Base-by-base conservation (phyloP, 2,329 filamentous ascomycete species). In the Lojkania enalia region DNA sequence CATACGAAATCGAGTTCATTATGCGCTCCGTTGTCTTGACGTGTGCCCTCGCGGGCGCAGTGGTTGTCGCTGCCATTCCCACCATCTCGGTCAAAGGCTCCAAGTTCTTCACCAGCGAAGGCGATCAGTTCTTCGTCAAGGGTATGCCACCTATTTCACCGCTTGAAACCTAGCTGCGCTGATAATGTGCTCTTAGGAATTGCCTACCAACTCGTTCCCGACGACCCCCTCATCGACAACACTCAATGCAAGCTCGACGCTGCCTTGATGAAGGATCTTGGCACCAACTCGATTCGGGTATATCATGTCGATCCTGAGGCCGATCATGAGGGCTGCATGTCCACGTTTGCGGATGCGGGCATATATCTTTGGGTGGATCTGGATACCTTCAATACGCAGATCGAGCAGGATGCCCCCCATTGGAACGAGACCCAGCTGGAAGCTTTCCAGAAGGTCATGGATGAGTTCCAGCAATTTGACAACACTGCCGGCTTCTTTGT, bases 361-460 rank as follows among this genome's bases (percentile, higher is more conserved):
- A 92, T 96, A 66, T 95, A 95, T 66, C 71, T 90, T 42, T 85
- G 92, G 65, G 79, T 95, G 38, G 90, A 96, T 69, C 77, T 96
- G 48, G 91, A 90, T 61, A 88, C 85, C 4, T 70, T 70, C 52
- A 72, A 75, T 54, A 86, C 84, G 1, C 85, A 87, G 63, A 86
- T 90, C 53, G 71, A 83, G 51, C 78, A 84, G 27, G 74, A 72
- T 29, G 67, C 73, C 11, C 84, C 86, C 4, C 77, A 77, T 46
- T 95, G 90, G 89, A 91, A 86, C 58, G 63, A 83, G 55, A 82
- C 80, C 5, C 87, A 94, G 72, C 80, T 83, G 55, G 75, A 84
- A 44, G 77, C 77, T 20, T 94, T 88, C 70, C 73, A 79, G 35
- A 77, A 78, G 39, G 87, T 91, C 54, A 82, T 94, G 75, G 89